Base-by-base conservation (phyloP, 2,329 filamentous ascomycete genomes). In the Davidsoniella neocaledoniae region DNA sequence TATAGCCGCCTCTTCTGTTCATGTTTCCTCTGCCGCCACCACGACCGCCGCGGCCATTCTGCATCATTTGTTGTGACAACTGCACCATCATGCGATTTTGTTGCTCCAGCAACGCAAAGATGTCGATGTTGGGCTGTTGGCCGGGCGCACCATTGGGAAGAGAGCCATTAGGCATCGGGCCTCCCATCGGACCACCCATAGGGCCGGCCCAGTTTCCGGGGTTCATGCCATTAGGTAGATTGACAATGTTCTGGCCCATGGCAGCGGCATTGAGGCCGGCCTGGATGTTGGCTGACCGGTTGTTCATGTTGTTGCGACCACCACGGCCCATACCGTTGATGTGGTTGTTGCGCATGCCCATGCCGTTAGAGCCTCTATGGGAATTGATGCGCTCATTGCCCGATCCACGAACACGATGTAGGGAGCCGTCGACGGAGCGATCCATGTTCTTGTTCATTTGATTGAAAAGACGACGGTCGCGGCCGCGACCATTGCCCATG, bases 21-120 rank as follows among this genome's bases (percentile, higher is more conserved):
- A 73, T 66, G 56, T 71, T 64, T 55, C 72, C 50, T 71, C 74
- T 55, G 81, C 77, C 26, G n/a, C 46, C 43, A 10, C 46, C 50
- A 14, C 48, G 73, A 54, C 72, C 71, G 26, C 67, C 65, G 14
- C 64, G 62, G 38, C 62, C 47, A 54, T 60, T 66, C 49, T 58
- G 52, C 60, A 81, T 69, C 56, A 76, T 63, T 58, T 78, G 74
- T 57, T 79, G 73, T 56, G 77, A 74, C 58, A 86, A 71, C 58
- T 88, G 81, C 49, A 78, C 76, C 77, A 94, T 86, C 77, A 93
- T 84, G 53, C 82, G 77, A 46, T 84, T 85, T 60, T 94, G 86
- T 61, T 94, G 84, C 64, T 94, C 85, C 55, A 91, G 75, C 68
- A 93, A 90, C 72, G 66, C 86, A 73, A 66, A 83, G 68, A 63